A percentile compares a stretch with the other conserved stretches of the same genome.
Conservation (phyloP, 768 basidiomycete species). For the Boletus bicolor region DNA sequence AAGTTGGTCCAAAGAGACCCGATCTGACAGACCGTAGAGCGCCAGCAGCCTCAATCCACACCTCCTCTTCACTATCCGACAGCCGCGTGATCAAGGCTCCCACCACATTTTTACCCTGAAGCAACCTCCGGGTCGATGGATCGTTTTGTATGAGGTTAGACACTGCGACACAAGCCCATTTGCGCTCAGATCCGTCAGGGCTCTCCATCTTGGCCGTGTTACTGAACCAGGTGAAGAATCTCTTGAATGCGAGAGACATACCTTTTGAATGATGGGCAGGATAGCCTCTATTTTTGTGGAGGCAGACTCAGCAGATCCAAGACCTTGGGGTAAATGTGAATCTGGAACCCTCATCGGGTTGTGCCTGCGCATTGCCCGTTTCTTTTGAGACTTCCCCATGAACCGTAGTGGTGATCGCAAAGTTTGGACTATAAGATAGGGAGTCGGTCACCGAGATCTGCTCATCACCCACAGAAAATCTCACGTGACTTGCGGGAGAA, state of each 20-base stretch:
- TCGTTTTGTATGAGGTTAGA: constrained; percentile 95
- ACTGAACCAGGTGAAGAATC: background rate
- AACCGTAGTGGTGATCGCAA: background rate
- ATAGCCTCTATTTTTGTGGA: constrained; percentile 77
- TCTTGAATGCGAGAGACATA: constrained; percentile 28
- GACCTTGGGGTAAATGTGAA: constrained; percentile 82
- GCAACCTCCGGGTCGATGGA: constrained; percentile 81
- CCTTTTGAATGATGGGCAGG: constrained; percentile 89
- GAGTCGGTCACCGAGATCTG: background rate
- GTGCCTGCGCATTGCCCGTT: constrained; percentile 77
- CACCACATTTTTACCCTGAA: constrained; percentile 90
- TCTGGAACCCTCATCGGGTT: constrained; percentile 95
- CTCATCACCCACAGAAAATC: background rate
- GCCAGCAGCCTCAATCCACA: constrained; percentile 85
- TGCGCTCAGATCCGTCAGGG: constrained; percentile 73
- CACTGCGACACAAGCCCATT: constrained; percentile 97
- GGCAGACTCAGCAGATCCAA: constrained; percentile 66
- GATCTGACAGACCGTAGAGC: constrained; percentile 64
- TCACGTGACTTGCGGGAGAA: constrained; percentile 10
- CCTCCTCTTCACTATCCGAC: constrained; percentile 87
- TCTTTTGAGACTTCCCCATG: constrained; percentile 96
- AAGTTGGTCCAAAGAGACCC: background rate
- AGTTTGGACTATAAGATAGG: background rate
- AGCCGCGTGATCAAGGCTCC: constrained; percentile 83
- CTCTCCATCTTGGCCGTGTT: constrained; percentile 59